Evolutionary conservation across 75 land plant genomes (phyloP).

Genomic region (Pinus albicaulis): DNA sequence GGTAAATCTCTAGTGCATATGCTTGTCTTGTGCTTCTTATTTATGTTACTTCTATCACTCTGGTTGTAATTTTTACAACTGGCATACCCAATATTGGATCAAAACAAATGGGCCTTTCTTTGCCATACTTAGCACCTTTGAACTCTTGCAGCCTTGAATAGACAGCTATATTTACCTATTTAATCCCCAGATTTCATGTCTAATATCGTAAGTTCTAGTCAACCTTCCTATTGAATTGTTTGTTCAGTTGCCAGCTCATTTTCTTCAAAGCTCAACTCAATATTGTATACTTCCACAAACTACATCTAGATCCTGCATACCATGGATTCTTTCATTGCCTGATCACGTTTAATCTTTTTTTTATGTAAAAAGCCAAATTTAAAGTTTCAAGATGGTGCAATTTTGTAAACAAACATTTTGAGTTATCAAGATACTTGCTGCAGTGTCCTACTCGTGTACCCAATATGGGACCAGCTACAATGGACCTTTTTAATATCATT

Average conservation of each 20-base stretch:
- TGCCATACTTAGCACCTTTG: not conserved
- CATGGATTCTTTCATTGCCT: not conserved
- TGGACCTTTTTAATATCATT: not conserved
- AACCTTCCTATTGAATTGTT: not conserved
- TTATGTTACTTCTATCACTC: too few species aligned
- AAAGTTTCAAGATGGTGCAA: too few species aligned
- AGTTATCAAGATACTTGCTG: not conserved
- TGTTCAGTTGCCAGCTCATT: not conserved
- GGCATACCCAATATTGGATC: too few species aligned
- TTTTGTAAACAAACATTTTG: too few species aligned
- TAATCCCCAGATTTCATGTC: not conserved
- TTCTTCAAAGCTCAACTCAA: not conserved
- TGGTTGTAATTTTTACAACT: too few species aligned
- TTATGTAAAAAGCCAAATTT: too few species aligned
- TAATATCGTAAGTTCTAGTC: not conserved
- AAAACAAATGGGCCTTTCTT: too few species aligned
- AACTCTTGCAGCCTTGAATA: not conserved
- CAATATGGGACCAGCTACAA: not conserved
- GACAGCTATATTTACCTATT: not conserved
- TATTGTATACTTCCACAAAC: not conserved
- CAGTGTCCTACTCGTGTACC: not conserved
- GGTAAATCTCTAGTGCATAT: too few species aligned
- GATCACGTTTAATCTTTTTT: too few species aligned
- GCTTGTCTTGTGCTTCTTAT: too few species aligned
- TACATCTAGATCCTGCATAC: not conserved